Evolutionary conservation across 2,329 filamentous ascomycete genomes (phyloP).

Genomic region (Aureobasidium namibiae): DNA sequence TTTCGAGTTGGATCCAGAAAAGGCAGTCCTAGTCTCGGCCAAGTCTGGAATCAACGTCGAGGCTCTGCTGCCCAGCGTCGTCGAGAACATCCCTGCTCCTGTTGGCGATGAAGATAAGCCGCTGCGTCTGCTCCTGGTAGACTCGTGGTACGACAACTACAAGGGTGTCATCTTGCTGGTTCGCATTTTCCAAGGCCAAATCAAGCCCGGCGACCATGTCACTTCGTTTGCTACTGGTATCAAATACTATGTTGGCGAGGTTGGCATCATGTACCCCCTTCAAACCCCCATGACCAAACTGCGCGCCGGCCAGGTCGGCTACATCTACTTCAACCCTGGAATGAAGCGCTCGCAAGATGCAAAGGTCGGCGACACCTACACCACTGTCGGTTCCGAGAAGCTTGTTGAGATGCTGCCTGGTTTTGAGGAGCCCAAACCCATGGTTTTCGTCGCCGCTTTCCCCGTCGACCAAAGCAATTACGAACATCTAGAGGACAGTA

Average conservation of each 20-base stretch:
- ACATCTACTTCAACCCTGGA: constrained; percentile 93
- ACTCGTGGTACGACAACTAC: constrained; percentile 98
- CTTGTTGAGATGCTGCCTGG: constrained; percentile 74
- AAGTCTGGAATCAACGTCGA: constrained; percentile 89
- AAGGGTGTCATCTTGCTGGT: constrained; percentile 88
- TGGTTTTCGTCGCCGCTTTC: constrained; percentile 98
- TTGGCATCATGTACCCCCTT: constrained; percentile 90
- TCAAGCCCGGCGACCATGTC: constrained; percentile 77
- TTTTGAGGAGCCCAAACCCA: constrained; percentile 94
- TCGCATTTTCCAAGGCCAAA: constrained; percentile 77
- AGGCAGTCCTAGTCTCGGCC: constrained; percentile 73
- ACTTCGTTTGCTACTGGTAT: constrained; percentile 79
- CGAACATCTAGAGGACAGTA: constrained; percentile 81
- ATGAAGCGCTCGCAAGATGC: constrained; percentile 97
- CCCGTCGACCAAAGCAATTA: constrained; percentile 88
- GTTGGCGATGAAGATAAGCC: constrained; percentile 64
- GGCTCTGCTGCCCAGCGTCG: constrained; percentile 72
- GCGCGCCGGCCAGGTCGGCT: constrained; percentile 89
- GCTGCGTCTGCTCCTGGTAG: constrained; percentile 77
- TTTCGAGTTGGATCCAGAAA: constrained; percentile 77
- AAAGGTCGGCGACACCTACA: constrained; percentile 93
- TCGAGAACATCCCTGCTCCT: constrained; percentile 77
- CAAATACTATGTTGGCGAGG: constrained; percentile 90
- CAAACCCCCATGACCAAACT: constrained; percentile 73
- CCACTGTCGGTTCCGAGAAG: constrained; percentile 67